Evolutionary conservation across 106 monocot species (phyloP).

Genomic region (Dendrobium catenatum): DNA sequence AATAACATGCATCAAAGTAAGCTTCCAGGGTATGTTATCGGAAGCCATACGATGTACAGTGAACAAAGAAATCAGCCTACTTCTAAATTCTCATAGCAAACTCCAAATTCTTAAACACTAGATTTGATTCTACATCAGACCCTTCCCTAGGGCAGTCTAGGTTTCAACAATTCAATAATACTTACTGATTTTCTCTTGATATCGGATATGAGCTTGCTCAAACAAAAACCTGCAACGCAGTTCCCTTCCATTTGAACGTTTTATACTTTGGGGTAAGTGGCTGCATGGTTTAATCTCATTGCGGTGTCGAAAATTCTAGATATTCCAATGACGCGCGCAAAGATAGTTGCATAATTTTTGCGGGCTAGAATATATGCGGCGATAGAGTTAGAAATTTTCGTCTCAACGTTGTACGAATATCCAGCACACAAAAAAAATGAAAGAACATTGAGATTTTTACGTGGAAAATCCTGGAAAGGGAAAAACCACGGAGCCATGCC

Average conservation of each 20-base stretch:
- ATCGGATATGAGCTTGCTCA: background rate
- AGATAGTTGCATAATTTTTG: no score
- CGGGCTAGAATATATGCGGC: no score
- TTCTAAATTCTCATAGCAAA: background rate
- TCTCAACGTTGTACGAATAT: no score
- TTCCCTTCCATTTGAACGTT: background rate
- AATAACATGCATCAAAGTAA: background rate
- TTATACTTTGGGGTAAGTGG: background rate
- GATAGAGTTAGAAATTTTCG: no score
- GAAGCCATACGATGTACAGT: background rate
- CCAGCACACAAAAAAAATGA: no score
- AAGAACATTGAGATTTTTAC: no score
- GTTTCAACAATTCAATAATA: background rate
- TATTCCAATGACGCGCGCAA: conserved; percentile 1
- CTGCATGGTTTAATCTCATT: background rate
- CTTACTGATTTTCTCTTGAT: background rate
- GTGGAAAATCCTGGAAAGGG: no score
- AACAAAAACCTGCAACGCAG: background rate
- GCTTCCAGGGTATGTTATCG: background rate
- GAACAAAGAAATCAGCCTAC: background rate
- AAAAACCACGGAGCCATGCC: no score
- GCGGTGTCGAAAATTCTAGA: background rate
- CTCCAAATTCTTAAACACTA: background rate
- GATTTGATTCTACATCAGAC: background rate
- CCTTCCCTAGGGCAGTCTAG: background rate